A percentile compares a stretch with the other conserved stretches of the same genome.
These are phyloP conservation scores for Agrostemma githago DNA, from an alignment of 148 eudicot genomes.

Conservation along the genomic window DNA sequence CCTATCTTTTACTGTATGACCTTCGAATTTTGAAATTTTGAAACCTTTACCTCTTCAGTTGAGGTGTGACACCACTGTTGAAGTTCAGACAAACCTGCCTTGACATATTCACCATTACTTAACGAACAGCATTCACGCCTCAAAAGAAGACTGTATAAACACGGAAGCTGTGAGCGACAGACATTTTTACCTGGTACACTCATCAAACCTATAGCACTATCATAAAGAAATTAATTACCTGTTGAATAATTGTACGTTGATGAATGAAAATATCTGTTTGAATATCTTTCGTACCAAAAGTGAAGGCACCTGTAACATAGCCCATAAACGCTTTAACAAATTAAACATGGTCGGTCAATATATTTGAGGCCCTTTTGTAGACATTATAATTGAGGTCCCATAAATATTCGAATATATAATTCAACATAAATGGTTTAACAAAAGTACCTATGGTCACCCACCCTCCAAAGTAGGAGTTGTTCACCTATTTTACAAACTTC, in stretches of 20 bases:
- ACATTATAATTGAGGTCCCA: too few relatives aligned
- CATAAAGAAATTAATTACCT: constrained; percentile 41
- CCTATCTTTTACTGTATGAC: neutral
- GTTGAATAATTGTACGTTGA: constrained; percentile 96
- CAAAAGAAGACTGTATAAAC: constrained; percentile 69
- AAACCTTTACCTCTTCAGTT: constrained; percentile 68
- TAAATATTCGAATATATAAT: too few relatives aligned
- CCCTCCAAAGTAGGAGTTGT: neutral
- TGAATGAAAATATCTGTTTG: constrained; percentile 96
- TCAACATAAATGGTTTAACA: neutral
- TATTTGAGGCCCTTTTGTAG: too few relatives aligned
- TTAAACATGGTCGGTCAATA: too few relatives aligned
- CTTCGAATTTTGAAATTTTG: neutral
- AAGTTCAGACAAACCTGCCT: constrained; percentile 88
- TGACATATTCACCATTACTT: constrained; percentile 98
- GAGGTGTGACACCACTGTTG: constrained; percentile 79
- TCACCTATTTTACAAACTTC: neutral
- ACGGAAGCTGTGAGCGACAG: neutral
- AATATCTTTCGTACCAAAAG: constrained; percentile 91
- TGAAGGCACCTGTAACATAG: constrained; percentile 67
- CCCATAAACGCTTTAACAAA: too few relatives aligned
- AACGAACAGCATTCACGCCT: constrained; percentile 98
- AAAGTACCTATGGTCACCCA: neutral
- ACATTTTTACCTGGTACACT: neutral
- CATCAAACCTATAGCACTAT: neutral